Base-by-base conservation (phyloP, 2,329 filamentous ascomycete genomes). In the Akanthomyces dipterigenus region DNA sequence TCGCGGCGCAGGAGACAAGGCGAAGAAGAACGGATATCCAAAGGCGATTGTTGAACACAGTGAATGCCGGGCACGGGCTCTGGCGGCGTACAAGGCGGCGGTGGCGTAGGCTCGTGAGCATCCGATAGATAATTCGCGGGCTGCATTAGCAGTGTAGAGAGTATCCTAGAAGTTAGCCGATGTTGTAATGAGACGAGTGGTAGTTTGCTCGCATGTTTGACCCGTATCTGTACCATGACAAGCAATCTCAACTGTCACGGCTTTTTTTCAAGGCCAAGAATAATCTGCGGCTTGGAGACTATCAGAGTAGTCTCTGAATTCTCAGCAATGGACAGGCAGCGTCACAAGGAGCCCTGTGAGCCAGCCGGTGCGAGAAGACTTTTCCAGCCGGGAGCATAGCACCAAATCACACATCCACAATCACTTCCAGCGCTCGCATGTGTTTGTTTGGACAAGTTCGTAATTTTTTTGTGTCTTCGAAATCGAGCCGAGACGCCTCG, bases 31-130 rank as follows among this genome's bases (percentile, higher is more conserved):
- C 8, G 88, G 88, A 0, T 96, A 96, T 70, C 91, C 91, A 0
- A 77, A 79, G 71, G 84, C 84, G 9, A 87, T 93, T 65, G 89
- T 96, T 1, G 82, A 88, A 45, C 92, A 96, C 72, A 88, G 87
- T 68, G 78, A 77, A 14, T 82, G 83, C 57, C 82, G 91, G 62
- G 85, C 89, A 57, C 80, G 83, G 65, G 88, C 88, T 31, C 74
- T 95, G 70, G 76, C 74, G 60, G 83, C 84, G 66, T 96, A 92
- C 71, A 93, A 93, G 73, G 78, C 78, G 48, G 75, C 60, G 5
- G 38, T 62, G 28, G 60, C 53, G 9, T 57, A 53, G n/a, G 11
- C 14, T 40, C 16, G 16, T 2, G 11, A 28, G 8, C 5, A 4
- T 26, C 34, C 14, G 24, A 48, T 18, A 20, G 28, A 4, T 31